Evolutionary conservation across 2,329 filamentous ascomycete species (phyloP).

Genomic region (Ambrosiella xylebori): DNA sequence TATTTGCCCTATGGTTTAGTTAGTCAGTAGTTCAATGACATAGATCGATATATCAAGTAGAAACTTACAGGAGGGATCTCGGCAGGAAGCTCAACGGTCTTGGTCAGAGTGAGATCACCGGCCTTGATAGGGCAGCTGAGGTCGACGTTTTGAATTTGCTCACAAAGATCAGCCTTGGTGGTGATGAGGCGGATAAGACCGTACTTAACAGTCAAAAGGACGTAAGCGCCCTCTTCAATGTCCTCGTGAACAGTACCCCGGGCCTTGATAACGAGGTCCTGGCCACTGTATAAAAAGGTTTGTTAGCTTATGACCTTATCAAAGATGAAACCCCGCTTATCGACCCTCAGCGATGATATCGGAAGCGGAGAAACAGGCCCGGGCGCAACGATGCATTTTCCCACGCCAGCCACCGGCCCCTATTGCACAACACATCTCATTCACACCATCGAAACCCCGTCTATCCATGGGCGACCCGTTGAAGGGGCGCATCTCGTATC

Average conservation of each 20-base stretch:
- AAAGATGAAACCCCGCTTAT: conserved; percentile 14
- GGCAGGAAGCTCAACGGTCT: conserved; percentile 67
- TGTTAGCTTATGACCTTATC: conserved; percentile 16
- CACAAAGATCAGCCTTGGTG: conserved; percentile 68
- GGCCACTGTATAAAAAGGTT: conserved; percentile 38
- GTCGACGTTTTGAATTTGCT: conserved; percentile 76
- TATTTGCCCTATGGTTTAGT: conserved; percentile 56
- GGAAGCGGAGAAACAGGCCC: too few species aligned
- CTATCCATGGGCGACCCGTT: too few species aligned
- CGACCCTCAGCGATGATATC: too few species aligned
- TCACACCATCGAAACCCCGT: too few species aligned
- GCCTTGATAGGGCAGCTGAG: conserved; percentile 75
- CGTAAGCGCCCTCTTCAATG: conserved; percentile 63
- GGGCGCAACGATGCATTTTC: too few species aligned
- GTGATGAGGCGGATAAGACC: conserved; percentile 79
- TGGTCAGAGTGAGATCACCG: conserved; percentile 55
- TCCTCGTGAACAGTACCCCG: conserved; percentile 54
- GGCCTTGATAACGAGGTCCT: conserved; percentile 62
- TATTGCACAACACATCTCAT: too few species aligned
- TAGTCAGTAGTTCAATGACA: not conserved
- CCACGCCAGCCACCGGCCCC: too few species aligned
- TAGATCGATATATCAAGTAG: too few species aligned
- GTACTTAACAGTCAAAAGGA: conserved; percentile 78
- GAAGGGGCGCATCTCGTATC: too few species aligned
- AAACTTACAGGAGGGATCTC: conserved; percentile 72